Base-by-base conservation (phyloP, 257 asterid genomes). In the Capsicum chinense region DNA sequence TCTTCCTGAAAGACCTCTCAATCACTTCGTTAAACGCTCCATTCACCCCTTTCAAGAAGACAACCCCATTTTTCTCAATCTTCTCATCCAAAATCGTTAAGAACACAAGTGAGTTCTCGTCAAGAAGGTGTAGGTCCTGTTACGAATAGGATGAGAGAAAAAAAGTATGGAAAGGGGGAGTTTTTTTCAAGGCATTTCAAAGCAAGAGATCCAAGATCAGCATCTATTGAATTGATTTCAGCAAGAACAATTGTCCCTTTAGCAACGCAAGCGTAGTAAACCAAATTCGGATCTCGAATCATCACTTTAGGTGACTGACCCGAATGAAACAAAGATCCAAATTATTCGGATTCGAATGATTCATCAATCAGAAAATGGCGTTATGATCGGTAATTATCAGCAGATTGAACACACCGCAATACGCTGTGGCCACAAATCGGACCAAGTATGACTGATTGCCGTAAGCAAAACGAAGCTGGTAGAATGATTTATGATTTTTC, bases 151-250 rank as follows among this genome's bases (percentile, higher is more conserved):
- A 91, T 96, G 99, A 82, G 93, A 85, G 93, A 92, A 96, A 5
- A 26, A 84, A 39, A 44, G 97, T 86, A 70, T 94, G 98, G 7
- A 87, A 83, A 74, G 88, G 90, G 12, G 99, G 98, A 39, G 98
- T 90, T 1, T 89, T 26, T 91, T 74, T 83, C 89, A 48, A 96
- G 94, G 90, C 99, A 96, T 87, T 87, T 90, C 79, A 88, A 87
- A 6, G 99, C 98, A 64, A 90, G 81, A 33, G 87, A 84, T 62
- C 97, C 93, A 85, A 96, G 95, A 60, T 86, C 95, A 63, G 93
- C 97, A 85, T 93, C 95, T 50, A 83, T 88, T 57, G 98, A 90
- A 88, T 92, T 96, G 95, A 93, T 93, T 80, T 96, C 98, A 5
- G 99, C 95, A 56, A 96, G 83, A 13, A 93, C 80, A 85, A 90